Evolutionary conservation across 139 green algal species (phyloP).

Genomic region (Penium margaritaceum): DNA sequence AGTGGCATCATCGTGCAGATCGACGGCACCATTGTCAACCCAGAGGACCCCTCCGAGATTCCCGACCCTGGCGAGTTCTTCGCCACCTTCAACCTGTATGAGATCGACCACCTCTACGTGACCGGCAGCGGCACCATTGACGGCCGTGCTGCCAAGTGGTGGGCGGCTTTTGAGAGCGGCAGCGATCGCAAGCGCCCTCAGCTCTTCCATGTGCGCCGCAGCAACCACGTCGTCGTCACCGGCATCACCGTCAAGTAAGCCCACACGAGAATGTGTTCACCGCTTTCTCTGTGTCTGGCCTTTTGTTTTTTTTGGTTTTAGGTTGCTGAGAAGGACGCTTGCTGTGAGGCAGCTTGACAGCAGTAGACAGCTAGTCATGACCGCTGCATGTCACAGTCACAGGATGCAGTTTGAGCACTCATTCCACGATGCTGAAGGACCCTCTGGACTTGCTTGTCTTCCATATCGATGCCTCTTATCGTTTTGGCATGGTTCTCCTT

Average conservation of each 20-base stretch:
- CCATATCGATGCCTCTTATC: background rate
- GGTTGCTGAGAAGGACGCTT: too few relatives aligned
- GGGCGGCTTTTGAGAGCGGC: background rate
- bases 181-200: constrained; percentile 3
- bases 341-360: too few relatives aligned
- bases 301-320: background rate
- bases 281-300: background rate
- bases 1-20: background rate
- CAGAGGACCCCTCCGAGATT: background rate
- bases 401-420: background rate
- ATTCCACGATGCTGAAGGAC: background rate
- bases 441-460: background rate
- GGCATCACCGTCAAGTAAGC: background rate
- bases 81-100: background rate
- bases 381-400: too few relatives aligned
- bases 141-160: background rate
- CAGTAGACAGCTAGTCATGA: too few relatives aligned
- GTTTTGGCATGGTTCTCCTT: background rate
- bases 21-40: background rate
- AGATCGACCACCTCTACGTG: background rate
- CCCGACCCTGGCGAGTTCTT: background rate
- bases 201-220: background rate
- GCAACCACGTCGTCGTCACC: background rate
- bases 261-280: background rate
- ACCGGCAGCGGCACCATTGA: background rate